Base-by-base conservation (phyloP, 1,284 basidiomycete species). In the Puccinia triticina region DNA sequence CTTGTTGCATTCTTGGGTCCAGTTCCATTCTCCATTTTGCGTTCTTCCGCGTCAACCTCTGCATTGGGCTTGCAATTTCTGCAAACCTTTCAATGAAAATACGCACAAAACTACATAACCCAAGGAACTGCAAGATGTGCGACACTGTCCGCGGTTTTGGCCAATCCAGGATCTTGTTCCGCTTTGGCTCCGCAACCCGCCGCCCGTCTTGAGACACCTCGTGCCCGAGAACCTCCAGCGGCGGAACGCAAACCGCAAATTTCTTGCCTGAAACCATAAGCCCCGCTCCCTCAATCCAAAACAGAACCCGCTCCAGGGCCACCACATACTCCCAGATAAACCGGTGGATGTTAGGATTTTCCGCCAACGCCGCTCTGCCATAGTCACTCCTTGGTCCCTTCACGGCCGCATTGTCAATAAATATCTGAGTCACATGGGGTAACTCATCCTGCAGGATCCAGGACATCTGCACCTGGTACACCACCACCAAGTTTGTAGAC, bases 291-390 rank as follows among this genome's bases (percentile, higher is more conserved):
- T 50, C 48, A 50, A 50, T 50, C 18, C 16, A 16, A 50, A 76
- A 76, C 2, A 76, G 43, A 14, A 76, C 7, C 26, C 32, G 50
- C 37, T 76, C 74, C 8, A 76, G 32, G 8, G 10, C 40, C 4
- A 76, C 43, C 8, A 34, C 74, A 76, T 76, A 76, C 26, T 76
- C 74, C 32, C 55, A 76, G 21, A 61, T 64, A 61, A 59, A 61
- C 32, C 74, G 10, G 7, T 48, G 55, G n/a, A 76, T 76, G 2
- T 16, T 14, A 1, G 67, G 34, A 21, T 69, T 43, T 40, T 34
- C 59, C 3, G 3, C 18, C 59, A 61, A 61, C 12, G 4, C n/a
- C 29, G 16, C 59, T 18, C n/a, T 14, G 7, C 37, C 37, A 46
- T 61, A 76, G 61, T 59, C 10, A 2, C 32, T 57, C 34, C 11